Evolutionary conservation across 2,329 filamentous ascomycete genomes (phyloP), one percentile per base, ranked within the genome.

Genomic region (Drechslerella dactyloides): DNA sequence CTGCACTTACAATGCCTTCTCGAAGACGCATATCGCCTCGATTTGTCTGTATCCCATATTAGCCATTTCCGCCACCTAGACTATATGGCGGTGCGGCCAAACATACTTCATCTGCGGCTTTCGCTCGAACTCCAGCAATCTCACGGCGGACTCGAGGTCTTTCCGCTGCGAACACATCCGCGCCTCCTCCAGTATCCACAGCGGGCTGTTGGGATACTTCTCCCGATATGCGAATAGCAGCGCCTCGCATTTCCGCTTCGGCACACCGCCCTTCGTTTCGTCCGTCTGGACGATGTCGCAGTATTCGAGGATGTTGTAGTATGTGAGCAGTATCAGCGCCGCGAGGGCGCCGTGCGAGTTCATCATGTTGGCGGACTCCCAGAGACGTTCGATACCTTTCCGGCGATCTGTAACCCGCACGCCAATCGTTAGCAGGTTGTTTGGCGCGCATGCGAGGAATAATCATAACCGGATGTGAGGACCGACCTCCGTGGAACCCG

Each of bases 301-400:
- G 75, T 91, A 89, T 1, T 90, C 90, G 15, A 96, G 84, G 33
- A 96, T 85, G 4, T 89, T 90, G 78, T 96, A 96, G 79, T 92
- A 97, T 0, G 86, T 88, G 15, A 97, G 83, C 0, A 97, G 82
- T 24, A 91, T 85, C 44, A 97, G 83, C 0, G 89, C 91, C 0
- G 93, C 88, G 78, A 97, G 89, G 5, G 90, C 93, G n/a, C 93
- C 93, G 77, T 97, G 96, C 77, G 97, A 85, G 78, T 96, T 96
- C 73, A 88, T 81, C 78, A 93, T 94, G 55, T 88, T 87, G 21
- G 91, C 92, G 11, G 91, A 90, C 78, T 90, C 88, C 94, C 94
- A 99, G 2, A 99, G 86, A 86, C 97, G 89, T 42, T 85, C 83
- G 33, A 97, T 84, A 8, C 93, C 94, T 42, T 89, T 85, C 73